phyloP scores from a whole-genome alignment of 495 filamentous ascomycete species.

The Neurospora sp. region DNA sequence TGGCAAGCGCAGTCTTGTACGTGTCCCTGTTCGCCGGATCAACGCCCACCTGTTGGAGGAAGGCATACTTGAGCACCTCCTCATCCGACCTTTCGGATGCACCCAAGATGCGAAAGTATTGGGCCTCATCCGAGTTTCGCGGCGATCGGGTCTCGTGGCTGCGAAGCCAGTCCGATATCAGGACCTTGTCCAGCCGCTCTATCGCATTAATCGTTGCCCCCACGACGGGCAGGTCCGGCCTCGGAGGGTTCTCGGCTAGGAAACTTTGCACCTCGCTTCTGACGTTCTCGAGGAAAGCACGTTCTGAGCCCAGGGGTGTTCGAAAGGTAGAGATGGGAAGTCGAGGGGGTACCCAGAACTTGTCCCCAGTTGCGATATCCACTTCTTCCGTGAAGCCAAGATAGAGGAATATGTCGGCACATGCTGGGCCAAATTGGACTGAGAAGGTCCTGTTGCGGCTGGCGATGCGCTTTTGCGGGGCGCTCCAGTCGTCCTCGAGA shows the following conservation, averaged over 20 bases:
- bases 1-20: constrained; percentile 16
- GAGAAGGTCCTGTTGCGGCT: constrained; percentile 63
- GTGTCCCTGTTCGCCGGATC: constrained; percentile 6
- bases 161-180: constrained; percentile 6
- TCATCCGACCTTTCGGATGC: constrained; percentile 13
- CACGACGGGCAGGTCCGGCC: constrained; percentile 5
- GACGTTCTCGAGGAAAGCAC: constrained; percentile 26
- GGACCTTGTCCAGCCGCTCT: constrained; percentile 11
- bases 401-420: constrained; percentile 51
- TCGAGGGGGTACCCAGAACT: constrained; percentile 17
- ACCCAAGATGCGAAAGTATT: constrained; percentile 10
- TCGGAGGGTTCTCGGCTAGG: constrained; percentile 8
- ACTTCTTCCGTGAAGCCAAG: constrained; percentile 45
- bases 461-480: constrained; percentile 44
- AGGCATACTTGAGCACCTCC: constrained; percentile 19
- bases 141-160: not conserved
- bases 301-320: constrained; percentile 14
- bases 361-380: constrained; percentile 10
- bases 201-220: constrained; percentile 9
- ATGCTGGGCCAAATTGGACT: constrained; percentile 55
- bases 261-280: constrained; percentile 26
- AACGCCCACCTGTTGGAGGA: constrained; percentile 10
- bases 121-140: not conserved
- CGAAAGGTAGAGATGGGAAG: constrained; percentile 10
- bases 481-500: constrained; percentile 32